Base-by-base conservation (phyloP, 2,329 filamentous ascomycete genomes). In the Ascochyta lentis region DNA sequence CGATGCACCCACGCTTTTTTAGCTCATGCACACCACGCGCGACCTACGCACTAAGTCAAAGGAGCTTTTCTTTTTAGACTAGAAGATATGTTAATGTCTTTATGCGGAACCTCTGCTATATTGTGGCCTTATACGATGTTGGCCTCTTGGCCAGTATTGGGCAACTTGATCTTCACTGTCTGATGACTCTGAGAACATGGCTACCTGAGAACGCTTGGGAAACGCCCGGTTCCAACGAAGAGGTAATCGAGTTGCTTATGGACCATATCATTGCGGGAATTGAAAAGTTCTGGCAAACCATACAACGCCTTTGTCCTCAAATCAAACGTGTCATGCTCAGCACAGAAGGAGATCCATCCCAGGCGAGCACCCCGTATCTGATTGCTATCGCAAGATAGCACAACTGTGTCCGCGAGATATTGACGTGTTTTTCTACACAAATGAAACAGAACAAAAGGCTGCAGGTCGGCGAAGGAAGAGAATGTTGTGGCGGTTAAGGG, bases 11-110 rank as follows among this genome's bases (percentile, higher is more conserved):
- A 59, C 55, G 7, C 59, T 64, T 19, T 64, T 62, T 19, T 55
- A 53, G 42, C 53, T 64, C n/a, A 64, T 64, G 59, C 59, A 48
- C 1, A 46, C 54, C 3, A 59, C 56, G 6, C 27, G n/a, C 22
- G 13, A 35, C 10, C 43, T 41, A 15, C 59, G 53, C 3, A 6
- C 47, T 15, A 50, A 62, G 41, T 43, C 54, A 15, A 44, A 29
- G 35, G 58, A 53, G 47, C 39, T 61, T 61, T 59, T 35, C 16
- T 61, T 54, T 44, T 59, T 52, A 34, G 49, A 52, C 45, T 42
- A 49, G 19, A 33, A 12, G 12, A 34, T 33, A 24, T 49, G 56
- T 27, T 61, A 55, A 23, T n/a, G 34, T 26, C 19, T 59, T 26
- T n/a, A 54, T 12, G 39, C 29, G 15, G 47, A 35, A n/a, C 19